Conservation (phyloP, 2,329 filamentous ascomycete species). For the Cryphonectria naterciae region DNA sequence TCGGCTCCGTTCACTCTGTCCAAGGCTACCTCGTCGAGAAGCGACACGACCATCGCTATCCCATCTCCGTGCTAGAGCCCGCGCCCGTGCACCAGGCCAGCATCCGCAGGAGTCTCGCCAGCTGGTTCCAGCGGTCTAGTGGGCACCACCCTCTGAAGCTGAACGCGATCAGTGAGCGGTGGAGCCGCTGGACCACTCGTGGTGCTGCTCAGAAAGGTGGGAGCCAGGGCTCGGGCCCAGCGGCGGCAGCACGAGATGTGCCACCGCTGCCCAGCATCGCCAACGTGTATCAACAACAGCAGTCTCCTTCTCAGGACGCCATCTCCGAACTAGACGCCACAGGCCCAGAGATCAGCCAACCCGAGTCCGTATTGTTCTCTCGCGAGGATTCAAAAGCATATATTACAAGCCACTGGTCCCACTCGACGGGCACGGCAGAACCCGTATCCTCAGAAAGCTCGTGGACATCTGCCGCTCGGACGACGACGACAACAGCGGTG, state of each 20-base stretch:
- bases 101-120: conserved; percentile 23
- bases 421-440: not conserved
- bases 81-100: conserved; percentile 18
- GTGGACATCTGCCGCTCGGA: conserved; percentile 18
- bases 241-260: not conserved
- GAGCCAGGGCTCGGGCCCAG: conserved; percentile 3
- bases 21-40: conserved; percentile 27
- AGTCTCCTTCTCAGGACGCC: not conserved
- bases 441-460: conserved; percentile 20
- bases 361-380: not conserved
- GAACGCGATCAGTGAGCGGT: conserved; percentile 11
- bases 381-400: conserved; percentile 17
- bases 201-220: not conserved
- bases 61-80: conserved; percentile 15
- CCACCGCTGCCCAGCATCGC: conserved; percentile 18
- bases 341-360: not conserved
- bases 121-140: conserved; percentile 25
- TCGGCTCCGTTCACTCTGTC: not conserved
- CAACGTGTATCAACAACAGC: conserved; percentile 6
- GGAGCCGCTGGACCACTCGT: conserved; percentile 5
- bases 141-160: conserved; percentile 23
- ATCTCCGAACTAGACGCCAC: conserved; percentile 6
- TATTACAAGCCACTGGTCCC: conserved; percentile 20
- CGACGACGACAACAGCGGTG: too few species aligned
- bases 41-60: conserved; percentile 13